Percentiles rank a stretch among this genome's conserved stretches.
Conservation (phyloP, 2,329 filamentous ascomycete species). For the Tolypocladium amazonense region DNA sequence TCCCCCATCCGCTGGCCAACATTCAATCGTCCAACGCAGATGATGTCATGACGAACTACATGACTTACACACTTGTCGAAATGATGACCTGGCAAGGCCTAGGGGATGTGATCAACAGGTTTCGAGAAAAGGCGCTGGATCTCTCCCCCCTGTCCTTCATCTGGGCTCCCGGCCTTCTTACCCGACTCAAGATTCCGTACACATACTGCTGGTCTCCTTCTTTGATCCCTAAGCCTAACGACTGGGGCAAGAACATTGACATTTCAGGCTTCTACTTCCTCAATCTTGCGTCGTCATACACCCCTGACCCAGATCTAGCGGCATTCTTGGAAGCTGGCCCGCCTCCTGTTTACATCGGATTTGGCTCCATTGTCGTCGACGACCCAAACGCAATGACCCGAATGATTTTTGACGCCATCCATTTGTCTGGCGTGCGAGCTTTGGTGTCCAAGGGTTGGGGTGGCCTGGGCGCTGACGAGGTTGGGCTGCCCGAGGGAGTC, state of each 20-base stretch:
- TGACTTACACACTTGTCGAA: conserved; percentile 76
- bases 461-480: conserved; percentile 62
- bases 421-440: conserved; percentile 58
- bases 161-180: conserved; percentile 72
- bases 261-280: conserved; percentile 72
- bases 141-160: conserved; percentile 70
- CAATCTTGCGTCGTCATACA: conserved; percentile 54
- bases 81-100: conserved; percentile 91
- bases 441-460: conserved; percentile 85
- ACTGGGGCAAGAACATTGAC: conserved; percentile 63
- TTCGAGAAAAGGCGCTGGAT: conserved; percentile 63
- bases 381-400: conserved; percentile 61
- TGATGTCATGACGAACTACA: conserved; percentile 65
- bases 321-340: conserved; percentile 58
- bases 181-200: conserved; percentile 66
- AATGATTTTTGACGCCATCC: conserved; percentile 62
- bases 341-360: conserved; percentile 72
- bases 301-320: conserved; percentile 52
- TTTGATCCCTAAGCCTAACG: conserved; percentile 66
- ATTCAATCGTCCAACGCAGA: conserved; percentile 69
- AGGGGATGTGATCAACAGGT: conserved; percentile 84
- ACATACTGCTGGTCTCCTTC: conserved; percentile 86
- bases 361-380: conserved; percentile 74
- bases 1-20: conserved; percentile 79
- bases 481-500: conserved; percentile 62